These are phyloP conservation scores for Peniophora sp. DNA, from an alignment of 1,284 basidiomycete genomes.

Conservation along the genomic window DNA sequence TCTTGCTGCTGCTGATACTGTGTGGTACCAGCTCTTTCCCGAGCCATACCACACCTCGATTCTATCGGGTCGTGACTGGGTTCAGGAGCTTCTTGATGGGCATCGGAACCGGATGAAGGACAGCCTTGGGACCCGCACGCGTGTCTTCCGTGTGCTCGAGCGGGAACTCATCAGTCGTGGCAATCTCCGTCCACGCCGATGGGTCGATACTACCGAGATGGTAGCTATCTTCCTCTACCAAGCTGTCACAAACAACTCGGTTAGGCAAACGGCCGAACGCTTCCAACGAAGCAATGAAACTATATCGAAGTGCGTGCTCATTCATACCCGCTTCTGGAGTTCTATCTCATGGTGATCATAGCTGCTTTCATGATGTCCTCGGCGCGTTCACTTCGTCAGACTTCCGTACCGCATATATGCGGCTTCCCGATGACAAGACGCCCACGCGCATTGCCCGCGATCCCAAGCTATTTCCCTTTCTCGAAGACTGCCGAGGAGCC, in stretches of 20 bases:
- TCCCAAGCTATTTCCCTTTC: slow-evolving; percentile 15
- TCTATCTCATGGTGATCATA: neutral
- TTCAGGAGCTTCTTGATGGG: slow-evolving; percentile 12
- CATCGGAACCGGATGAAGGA: slow-evolving; percentile 12
- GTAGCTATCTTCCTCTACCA: slow-evolving; percentile 14
- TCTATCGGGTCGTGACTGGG: slow-evolving; percentile 11
- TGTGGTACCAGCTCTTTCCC: neutral
- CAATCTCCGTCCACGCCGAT: neutral
- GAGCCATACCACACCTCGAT: slow-evolving; percentile 11
- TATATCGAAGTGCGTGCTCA: slow-evolving; percentile 9
- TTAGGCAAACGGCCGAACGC: slow-evolving; percentile 8
- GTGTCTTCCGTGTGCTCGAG: neutral
- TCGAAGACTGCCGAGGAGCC: slow-evolving; percentile 14
- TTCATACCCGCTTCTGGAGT: no score
- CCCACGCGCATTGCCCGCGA: slow-evolving; percentile 8
- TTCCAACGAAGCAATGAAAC: slow-evolving; percentile 16
- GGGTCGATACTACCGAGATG: slow-evolving; percentile 2
- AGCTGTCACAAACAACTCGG: slow-evolving; percentile 4
- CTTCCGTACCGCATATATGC: slow-evolving; percentile 7
- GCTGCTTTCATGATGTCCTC: slow-evolving; percentile 8
- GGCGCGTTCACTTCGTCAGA: neutral
- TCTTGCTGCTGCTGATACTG: neutral
- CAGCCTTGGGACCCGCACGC: slow-evolving; percentile 8
- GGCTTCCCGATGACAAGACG: slow-evolving; percentile 4
- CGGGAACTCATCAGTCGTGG: slow-evolving; percentile 4